phyloP scores from a whole-genome alignment of 192 early-diverging fungal genomes.

The Chytriomyces sp. region DNA sequence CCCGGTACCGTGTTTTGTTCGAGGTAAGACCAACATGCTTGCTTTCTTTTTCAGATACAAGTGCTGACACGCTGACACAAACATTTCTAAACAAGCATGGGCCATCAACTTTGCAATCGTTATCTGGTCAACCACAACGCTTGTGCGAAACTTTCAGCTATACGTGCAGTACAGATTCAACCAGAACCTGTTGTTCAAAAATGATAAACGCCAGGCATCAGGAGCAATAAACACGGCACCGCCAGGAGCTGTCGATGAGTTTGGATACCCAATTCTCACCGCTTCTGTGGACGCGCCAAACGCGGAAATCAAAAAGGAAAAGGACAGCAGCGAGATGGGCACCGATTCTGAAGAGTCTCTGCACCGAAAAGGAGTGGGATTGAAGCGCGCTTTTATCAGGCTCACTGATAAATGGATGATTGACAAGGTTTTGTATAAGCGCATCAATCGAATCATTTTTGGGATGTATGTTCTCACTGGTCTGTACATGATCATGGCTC shows the following conservation, averaged over 20 bases:
- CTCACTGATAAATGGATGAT: slow-evolving; percentile 10
- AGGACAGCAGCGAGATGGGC: background rate
- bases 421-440: slow-evolving; percentile 3
- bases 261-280: slow-evolving; percentile 3
- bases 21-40: background rate
- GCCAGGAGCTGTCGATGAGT: background rate
- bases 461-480: background rate
- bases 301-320: background rate
- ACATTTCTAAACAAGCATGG: background rate
- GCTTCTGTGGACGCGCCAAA: background rate
- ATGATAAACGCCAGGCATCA: background rate
- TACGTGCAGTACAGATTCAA: slow-evolving; percentile 20
- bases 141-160: slow-evolving; percentile 1
- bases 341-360: background rate
- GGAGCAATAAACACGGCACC: background rate
- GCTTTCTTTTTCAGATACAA: too few relatives aligned
- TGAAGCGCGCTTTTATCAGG: background rate
- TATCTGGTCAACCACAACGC: background rate
- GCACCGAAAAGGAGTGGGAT: background rate
- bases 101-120: background rate
- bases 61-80: background rate
- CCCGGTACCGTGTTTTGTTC: background rate
- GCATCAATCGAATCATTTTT: background rate
- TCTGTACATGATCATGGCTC: background rate
- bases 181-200: slow-evolving; percentile 13